Evolutionary conservation across 306 rosid species (phyloP), one percentile per base, ranked within the genome.

Genomic region (Hippophae tibetana): DNA sequence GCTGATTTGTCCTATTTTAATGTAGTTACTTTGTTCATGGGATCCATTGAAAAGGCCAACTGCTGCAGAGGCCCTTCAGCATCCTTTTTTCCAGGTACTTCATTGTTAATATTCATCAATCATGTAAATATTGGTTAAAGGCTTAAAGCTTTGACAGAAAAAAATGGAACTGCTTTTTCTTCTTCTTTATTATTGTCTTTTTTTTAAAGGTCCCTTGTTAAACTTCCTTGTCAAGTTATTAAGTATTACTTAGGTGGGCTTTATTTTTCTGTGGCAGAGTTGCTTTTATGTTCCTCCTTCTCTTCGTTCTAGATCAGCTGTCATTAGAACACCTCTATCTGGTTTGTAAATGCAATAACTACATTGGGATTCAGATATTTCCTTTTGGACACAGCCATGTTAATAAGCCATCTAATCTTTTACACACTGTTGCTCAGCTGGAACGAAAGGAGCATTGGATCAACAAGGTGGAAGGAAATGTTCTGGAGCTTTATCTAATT

Each of bases 31-130:
- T 66, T 88, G 97, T 77, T 86, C 94, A 5, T 93, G 99, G 99
- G 99, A 93, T 77, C 97, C 99, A 10, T 71, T 76, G 71, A 88
- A 78, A 78, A 93, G 99, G 81, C 99, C 99, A 57, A 69, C 97
- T 8, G 97, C 99, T 67, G 68, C 71, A 40, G 97, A 79, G 81
- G 95, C 85, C 65, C 99, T 93, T 65, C 99, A 88, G 61, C 95
- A 93, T 78, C 95, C 97, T 71, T 93, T 93, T 86, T 93, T 93
- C 60, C 95, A 88, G 89, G 99, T 85, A 47, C 9, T 58, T 57
- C 62, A 52, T 47, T 42, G 56, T 68, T 49, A 48, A 11, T 31
- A 31, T 12, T 11, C 14, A 10, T n/a, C 10, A 1, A 9, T 8
- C 52, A 9, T 8, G 6, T 48, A 5, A 48, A 8, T 12, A 47